Percentiles rank a stretch among this genome's conserved stretches.
Conservation (phyloP, 495 filamentous ascomycete species). For the Penicillium cosmopolitanum region DNA sequence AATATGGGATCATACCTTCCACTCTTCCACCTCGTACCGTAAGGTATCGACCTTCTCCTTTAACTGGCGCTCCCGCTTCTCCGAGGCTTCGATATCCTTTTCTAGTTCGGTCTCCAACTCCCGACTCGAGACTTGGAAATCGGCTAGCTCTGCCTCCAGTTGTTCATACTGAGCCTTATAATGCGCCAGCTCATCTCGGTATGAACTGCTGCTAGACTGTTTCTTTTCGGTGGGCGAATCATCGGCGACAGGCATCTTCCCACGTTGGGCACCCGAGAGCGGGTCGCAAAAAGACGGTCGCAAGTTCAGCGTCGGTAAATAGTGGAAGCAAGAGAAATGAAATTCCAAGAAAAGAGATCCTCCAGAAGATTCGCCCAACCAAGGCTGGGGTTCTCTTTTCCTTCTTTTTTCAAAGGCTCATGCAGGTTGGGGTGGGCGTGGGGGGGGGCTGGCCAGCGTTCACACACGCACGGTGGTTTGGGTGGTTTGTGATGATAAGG, state of each 20-base stretch:
- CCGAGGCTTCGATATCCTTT: conserved; percentile 93
- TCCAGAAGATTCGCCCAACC: neutral
- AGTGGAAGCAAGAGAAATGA: conserved; percentile 7
- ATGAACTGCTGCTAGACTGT: conserved; percentile 52
- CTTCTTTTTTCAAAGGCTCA: conserved; percentile 19
- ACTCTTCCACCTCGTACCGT: conserved; percentile 91
- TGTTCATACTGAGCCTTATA: conserved; percentile 97
- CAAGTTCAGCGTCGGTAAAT: conserved; percentile 26
- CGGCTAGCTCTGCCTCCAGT: conserved; percentile 85
- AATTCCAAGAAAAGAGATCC: conserved; percentile 5
- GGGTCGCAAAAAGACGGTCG: conserved; percentile 26
- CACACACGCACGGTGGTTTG: conserved; percentile 21
- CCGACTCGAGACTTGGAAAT: conserved; percentile 91
- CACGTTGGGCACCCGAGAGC: conserved; percentile 36
- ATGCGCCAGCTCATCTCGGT: conserved; percentile 78
- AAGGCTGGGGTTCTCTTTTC: neutral
- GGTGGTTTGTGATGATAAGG: conserved; percentile 40
- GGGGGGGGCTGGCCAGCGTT: conserved; percentile 17
- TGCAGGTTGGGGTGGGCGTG: conserved; percentile 12
- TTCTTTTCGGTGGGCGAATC: conserved; percentile 67
- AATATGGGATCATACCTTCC: conserved; percentile 72
- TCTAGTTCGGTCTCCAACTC: conserved; percentile 95
- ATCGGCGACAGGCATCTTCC: conserved; percentile 59
- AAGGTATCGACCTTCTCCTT: conserved; percentile 84
- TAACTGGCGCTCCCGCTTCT: conserved; percentile 85